Base-by-base conservation (phyloP, 2,329 filamentous ascomycete species). In the Metarhizium sp. region DNA sequence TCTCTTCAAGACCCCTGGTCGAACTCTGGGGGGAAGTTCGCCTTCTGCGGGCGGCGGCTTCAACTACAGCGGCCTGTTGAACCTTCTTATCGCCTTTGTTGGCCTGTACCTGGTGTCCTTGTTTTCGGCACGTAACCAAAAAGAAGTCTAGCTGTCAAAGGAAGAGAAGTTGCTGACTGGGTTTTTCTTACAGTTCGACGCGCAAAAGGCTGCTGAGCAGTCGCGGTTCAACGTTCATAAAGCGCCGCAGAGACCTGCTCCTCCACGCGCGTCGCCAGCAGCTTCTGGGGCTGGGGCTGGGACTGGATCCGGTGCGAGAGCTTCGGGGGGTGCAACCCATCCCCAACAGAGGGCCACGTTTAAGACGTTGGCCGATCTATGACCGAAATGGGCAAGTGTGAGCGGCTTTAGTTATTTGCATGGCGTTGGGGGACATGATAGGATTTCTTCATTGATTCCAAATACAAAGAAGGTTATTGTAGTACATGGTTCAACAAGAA, bases 61-160 rank as follows among this genome's bases (percentile, higher is more conserved):
- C 20, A 70, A 75, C 55, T 60, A 78, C 8, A 74, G 75, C 56
- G 66, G 67, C 52, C 60, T 84, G 25, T 55, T 84, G 51, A 76
- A 79, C 61, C 65, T 73, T 0, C 61, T 85, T 7, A 62, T 84
- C 49, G 70, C 73, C 6, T 82, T 86, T 58, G 71, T 85, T 49
- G 83, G 81, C 14, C 68, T 87, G 4, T 87, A 86, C 64, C 67
- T 86, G 47, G 74, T 75, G 7, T 84, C 81, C 4, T 68, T 87
- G n/a, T 77, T 86, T 60, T 78, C 81, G 66, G 81, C 78, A 73
- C 55, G 79, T 75, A 53, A 38, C 49, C 36, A 58, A 18, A 57
- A 59, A 30, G 51, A 56, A 25, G 51, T 55, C 20, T 51, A 25
- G 53, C 20, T 52, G 13, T n/a, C 16, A 52, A 18, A 7, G 5